Base-by-base conservation (phyloP, 805 yeast genomes). In the Pichia pseudocactophila region DNA sequence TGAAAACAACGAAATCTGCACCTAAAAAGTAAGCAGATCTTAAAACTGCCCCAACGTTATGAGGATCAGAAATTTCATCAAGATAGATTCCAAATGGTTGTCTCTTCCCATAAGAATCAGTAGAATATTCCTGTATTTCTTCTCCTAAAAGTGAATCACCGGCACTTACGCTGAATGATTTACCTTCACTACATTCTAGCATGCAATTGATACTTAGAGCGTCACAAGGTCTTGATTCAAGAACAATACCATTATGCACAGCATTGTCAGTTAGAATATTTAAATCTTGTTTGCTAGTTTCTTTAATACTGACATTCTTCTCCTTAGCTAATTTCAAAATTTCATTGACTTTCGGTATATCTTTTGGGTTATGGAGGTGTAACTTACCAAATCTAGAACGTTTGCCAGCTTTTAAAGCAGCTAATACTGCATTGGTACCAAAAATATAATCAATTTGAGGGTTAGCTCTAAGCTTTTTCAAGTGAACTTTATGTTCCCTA, bases 41-140 rank as follows among this genome's bases (percentile, higher is more conserved):
- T 25, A 84, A 62, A 34, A 87, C 76, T 19, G 90, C 92, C 7
- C 96, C 96, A 51, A 85, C 67, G 57, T 87, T 87, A 57, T 85
- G 94, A 0, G 96, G 90, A 58, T 87, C 96, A 12, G 84, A 76
- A 35, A 88, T 70, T 45, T 83, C 86, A 59, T 87, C 96, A 20
- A 87, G 62, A 52, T 71, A 86, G 3, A 87, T 50, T 0, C 87
- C 96, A 15, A 88, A 52, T 2, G 96, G 94, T 51, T 62, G 61
- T 15, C 56, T 55, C 30, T 58, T 61, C 18, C 46, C 46, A 31
- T 40, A 41, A 6, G 47, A 38, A 28, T 41, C 43, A n/a, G 36
- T 13, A 16, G 7, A 16, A 7, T 22, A 17, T 19, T 37, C 45
- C 9, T 27, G 12, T 7, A 13, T n/a, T 17, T 26, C 42, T 12